Conservation (phyloP, 2,329 filamentous ascomycete species). For the Dothidotthia symphoricarpi region DNA sequence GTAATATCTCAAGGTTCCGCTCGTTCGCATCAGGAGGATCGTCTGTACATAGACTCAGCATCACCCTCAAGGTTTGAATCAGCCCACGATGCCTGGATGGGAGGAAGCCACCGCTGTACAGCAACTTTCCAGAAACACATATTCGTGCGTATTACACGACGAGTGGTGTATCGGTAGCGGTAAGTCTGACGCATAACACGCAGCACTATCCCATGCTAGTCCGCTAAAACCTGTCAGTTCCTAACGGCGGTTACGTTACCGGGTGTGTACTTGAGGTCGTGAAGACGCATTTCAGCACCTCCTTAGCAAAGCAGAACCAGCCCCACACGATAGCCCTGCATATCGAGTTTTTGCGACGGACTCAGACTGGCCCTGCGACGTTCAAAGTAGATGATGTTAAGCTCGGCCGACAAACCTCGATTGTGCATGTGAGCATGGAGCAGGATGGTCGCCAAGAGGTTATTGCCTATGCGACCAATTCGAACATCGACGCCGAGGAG, state of each 20-base stretch:
- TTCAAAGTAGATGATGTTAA: slow-evolving; percentile 64
- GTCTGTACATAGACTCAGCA: too few species aligned
- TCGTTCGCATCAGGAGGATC: too few species aligned
- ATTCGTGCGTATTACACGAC: slow-evolving; percentile 54
- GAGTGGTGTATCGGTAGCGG: slow-evolving; percentile 67
- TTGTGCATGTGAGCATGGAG: slow-evolving; percentile 61
- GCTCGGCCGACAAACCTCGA: slow-evolving; percentile 61
- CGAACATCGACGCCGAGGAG: slow-evolving; percentile 58
- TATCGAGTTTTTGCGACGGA: slow-evolving; percentile 64
- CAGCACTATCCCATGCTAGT: neutral
- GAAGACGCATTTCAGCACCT: slow-evolving; percentile 57
- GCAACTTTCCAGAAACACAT: slow-evolving; percentile 56
- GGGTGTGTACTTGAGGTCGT: slow-evolving; percentile 61
- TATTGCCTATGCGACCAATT: slow-evolving; percentile 63
- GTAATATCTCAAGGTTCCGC: too few species aligned
- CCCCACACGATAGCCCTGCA: slow-evolving; percentile 65
- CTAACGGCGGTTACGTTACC: slow-evolving; percentile 69
- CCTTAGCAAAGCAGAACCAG: slow-evolving; percentile 58
- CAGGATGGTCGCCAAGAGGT: slow-evolving; percentile 60
- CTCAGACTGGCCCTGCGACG: slow-evolving; percentile 55
- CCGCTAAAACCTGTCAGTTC: slow-evolving; percentile 50
- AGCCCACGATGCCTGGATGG: slow-evolving; percentile 41
- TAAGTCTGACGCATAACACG: slow-evolving; percentile 31
- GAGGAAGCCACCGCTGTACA: slow-evolving; percentile 51
- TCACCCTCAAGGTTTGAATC: too few species aligned